Evolutionary conservation across 2,329 filamentous ascomycete species (phyloP).

Genomic region (Sclerotinia borealis): DNA sequence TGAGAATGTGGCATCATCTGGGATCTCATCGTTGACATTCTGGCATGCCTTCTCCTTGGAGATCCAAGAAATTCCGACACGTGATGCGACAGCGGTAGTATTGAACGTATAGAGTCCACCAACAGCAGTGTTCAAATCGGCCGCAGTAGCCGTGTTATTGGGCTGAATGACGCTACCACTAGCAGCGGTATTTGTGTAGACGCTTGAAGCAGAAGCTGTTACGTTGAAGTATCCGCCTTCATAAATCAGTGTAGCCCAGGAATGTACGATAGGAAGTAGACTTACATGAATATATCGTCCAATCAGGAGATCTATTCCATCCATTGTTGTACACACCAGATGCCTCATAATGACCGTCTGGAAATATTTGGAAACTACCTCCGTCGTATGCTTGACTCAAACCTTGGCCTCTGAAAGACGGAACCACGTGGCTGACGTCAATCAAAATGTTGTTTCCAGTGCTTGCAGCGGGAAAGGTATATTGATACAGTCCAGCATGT

Average conservation of each 20-base stretch:
- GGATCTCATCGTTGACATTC: conserved; percentile 41
- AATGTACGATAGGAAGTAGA: conserved; percentile 29
- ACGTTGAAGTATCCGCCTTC: conserved; percentile 25
- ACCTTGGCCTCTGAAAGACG: conserved; percentile 54
- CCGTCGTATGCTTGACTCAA: conserved; percentile 57
- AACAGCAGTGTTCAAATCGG: background rate
- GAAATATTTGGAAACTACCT: conserved; percentile 49
- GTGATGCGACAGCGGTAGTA: conserved; percentile 38
- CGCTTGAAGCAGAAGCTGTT: conserved; percentile 17
- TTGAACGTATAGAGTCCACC: conserved; percentile 38
- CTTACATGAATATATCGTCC: conserved; percentile 57
- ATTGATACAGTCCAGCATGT: conserved; percentile 55
- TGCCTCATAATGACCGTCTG: conserved; percentile 15
- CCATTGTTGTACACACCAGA: conserved; percentile 44
- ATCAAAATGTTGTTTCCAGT: conserved; percentile 21
- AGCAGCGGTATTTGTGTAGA: conserved; percentile 30
- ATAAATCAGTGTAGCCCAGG: conserved; percentile 3
- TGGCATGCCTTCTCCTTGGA: conserved; percentile 41
- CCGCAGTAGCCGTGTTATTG: background rate
- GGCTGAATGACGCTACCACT: conserved; percentile 24
- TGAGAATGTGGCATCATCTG: conserved; percentile 37
- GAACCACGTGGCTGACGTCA: conserved; percentile 46
- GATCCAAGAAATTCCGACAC: conserved; percentile 46
- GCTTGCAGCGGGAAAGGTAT: conserved; percentile 44
- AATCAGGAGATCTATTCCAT: conserved; percentile 58